A percentile compares a stretch with the other conserved stretches of the same genome.
These are phyloP conservation scores for Acanthamoeba healyi DNA, from an alignment of 208 protist species.

Conservation along the genomic window DNA sequence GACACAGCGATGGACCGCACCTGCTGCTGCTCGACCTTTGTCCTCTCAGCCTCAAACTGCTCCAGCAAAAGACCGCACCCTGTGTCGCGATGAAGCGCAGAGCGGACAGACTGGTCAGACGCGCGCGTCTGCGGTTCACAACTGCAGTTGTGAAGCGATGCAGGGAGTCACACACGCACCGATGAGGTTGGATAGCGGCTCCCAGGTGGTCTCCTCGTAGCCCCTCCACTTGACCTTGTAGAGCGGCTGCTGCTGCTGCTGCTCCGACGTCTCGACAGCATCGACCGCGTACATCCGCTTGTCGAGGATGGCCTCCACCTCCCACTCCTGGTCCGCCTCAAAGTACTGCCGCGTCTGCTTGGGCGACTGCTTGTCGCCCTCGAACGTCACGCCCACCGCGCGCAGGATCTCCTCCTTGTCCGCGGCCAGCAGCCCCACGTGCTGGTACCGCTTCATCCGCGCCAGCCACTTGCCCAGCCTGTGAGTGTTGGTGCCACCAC, in stretches of 20 bases:
- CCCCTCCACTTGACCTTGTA: constrained; percentile 48
- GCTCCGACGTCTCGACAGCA: not conserved
- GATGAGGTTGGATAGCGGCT: not conserved
- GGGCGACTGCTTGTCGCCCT: constrained; percentile 4
- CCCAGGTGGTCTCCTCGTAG: constrained; percentile 36
- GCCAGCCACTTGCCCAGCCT: not conserved
- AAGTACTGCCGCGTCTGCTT: not conserved
- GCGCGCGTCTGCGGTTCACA: no score
- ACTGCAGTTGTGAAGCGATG: no score
- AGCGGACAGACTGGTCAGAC: no score
- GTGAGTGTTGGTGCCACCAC: no score
- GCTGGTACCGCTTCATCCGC: constrained; percentile 16
- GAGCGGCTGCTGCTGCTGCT: no score
- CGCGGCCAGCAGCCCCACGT: not conserved
- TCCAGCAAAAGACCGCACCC: not conserved
- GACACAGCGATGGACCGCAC: no score
- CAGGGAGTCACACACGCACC: no score
- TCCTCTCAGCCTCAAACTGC: not conserved
- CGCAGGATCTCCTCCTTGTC: constrained; percentile 21
- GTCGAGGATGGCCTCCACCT: constrained; percentile 51
- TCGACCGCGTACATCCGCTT: not conserved
- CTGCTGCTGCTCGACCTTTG: not conserved
- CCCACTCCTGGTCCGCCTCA: not conserved
- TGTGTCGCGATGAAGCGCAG: not conserved
- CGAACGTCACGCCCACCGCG: not conserved